Base-by-base conservation (phyloP, 192 early-diverging fungal species). In the Coemansia sp. region DNA sequence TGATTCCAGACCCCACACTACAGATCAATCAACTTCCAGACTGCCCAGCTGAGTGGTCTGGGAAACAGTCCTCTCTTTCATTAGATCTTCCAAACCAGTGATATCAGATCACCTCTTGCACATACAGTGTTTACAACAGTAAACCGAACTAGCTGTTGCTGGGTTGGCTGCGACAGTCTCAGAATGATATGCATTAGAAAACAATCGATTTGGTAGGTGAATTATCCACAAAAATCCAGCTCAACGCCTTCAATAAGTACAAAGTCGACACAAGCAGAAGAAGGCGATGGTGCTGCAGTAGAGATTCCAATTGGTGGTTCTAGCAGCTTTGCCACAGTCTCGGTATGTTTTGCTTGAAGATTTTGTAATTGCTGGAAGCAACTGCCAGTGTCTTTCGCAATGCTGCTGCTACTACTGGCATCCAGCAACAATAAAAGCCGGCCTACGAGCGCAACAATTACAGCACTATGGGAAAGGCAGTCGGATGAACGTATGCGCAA, bases 341-440 rank as follows among this genome's bases (percentile, higher is more conserved):
- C 38, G 0, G 38, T 44, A 44, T 44, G 14, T 14, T 44, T 44
- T 44, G 38, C 38, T 44, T 16, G 10, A 16, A 44, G 38, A 44
- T 44, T 16, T 9, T 44, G 9, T 44, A 44, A 16, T 16, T 44
- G 38, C 38, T 44, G 38, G 38, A 3, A 44, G 14, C 12, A 16
- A 14, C 38, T 14, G 19, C 47, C 14, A 61, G 66, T 19, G 34
- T 23, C 28, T 22, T n/a, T 28, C 3, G 3, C 30, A 2, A 9
- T 4, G 14, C 4, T 27, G 8, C 26, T 28, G 27, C 12, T 16
- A 44, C 38, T 14, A 54, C n/a, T 22, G 25, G 24, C 19, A 22
- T 50, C 23, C 28, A 73, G 50, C 23, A 75, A 38, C 47, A 78
- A 56, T 7, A 26, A 28, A 25, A 78, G 34, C 0, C 76, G 65